Evolutionary conservation across 2,329 filamentous ascomycete species (phyloP).

Genomic region (Phialemoniopsis sp.): DNA sequence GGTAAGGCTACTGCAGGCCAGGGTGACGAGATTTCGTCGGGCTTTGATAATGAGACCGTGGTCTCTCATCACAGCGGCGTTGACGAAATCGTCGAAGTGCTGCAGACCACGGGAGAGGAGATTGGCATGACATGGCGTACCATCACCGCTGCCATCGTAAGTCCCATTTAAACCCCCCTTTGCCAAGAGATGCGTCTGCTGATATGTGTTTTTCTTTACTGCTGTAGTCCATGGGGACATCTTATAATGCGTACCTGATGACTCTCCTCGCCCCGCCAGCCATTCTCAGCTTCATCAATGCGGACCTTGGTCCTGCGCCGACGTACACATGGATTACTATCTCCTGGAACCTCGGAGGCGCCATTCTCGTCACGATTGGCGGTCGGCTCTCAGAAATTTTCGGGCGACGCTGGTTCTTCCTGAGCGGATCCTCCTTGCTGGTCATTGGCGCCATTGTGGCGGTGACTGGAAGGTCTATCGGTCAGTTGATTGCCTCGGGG

Average conservation of each 20-base stretch:
- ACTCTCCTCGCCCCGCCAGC: slow-evolving; percentile 19
- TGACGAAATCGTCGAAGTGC: too few relatives aligned
- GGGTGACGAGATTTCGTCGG: too few relatives aligned
- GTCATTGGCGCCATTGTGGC: slow-evolving; percentile 41
- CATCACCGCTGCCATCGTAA: too few relatives aligned
- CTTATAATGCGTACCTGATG: slow-evolving; percentile 15
- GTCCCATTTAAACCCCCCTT: too few relatives aligned
- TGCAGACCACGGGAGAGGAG: too few relatives aligned
- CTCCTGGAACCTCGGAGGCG: slow-evolving; percentile 19
- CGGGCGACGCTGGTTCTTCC: slow-evolving; percentile 37
- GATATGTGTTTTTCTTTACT: too few relatives aligned
- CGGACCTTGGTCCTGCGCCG: slow-evolving; percentile 23
- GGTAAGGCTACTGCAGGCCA: too few relatives aligned
- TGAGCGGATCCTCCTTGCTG: slow-evolving; percentile 39
- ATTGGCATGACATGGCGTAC: too few relatives aligned
- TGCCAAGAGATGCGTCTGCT: too few relatives aligned
- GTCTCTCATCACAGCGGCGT: too few relatives aligned
- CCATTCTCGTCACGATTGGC: slow-evolving; percentile 23
- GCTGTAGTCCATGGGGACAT: too few relatives aligned
- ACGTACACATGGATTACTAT: slow-evolving; percentile 26
- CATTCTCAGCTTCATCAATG: slow-evolving; percentile 25
- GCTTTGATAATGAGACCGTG: too few relatives aligned
- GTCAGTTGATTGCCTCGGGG: slow-evolving; percentile 33
- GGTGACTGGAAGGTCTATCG: slow-evolving; percentile 29
- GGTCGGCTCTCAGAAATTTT: slow-evolving; percentile 37